Evolutionary conservation across 257 asterid genomes (phyloP).

Genomic region (Solanum dulcamara): DNA sequence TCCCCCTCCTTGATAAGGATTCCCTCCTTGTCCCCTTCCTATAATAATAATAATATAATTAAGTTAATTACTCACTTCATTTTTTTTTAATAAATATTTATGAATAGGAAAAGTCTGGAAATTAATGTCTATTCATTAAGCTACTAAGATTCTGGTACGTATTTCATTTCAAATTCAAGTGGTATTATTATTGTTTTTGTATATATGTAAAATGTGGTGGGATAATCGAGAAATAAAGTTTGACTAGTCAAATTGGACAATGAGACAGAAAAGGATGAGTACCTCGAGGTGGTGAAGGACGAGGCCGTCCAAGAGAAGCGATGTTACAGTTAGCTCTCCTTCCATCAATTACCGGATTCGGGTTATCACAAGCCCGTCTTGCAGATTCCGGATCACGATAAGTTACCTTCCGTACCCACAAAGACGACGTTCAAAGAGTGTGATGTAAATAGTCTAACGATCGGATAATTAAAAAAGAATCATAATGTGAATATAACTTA

Average conservation of each 20-base stretch:
- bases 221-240: background rate
- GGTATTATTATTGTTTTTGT: background rate
- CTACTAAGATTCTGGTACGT: background rate
- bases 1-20: constrained; percentile 43
- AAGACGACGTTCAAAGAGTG: background rate
- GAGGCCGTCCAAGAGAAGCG: constrained; percentile 87
- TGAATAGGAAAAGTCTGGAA: too few relatives aligned
- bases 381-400: constrained; percentile 92
- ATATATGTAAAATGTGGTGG: background rate
- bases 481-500: constrained; percentile 20
- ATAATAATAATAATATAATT: background rate
- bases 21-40: constrained; percentile 63
- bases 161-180: background rate
- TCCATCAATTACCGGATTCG: constrained; percentile 89
- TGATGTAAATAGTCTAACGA: background rate
- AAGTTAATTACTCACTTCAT: background rate
- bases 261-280: background rate
- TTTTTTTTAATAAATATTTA: background rate
- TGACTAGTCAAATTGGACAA: background rate
- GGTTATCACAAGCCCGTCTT: constrained; percentile 57
- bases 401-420: constrained; percentile 44
- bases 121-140: background rate
- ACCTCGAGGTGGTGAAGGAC: constrained; percentile 83
- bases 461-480: background rate
- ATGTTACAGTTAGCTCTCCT: constrained; percentile 91